Conservation (phyloP, 306 rosid species). For the Rubus parviflorus region DNA sequence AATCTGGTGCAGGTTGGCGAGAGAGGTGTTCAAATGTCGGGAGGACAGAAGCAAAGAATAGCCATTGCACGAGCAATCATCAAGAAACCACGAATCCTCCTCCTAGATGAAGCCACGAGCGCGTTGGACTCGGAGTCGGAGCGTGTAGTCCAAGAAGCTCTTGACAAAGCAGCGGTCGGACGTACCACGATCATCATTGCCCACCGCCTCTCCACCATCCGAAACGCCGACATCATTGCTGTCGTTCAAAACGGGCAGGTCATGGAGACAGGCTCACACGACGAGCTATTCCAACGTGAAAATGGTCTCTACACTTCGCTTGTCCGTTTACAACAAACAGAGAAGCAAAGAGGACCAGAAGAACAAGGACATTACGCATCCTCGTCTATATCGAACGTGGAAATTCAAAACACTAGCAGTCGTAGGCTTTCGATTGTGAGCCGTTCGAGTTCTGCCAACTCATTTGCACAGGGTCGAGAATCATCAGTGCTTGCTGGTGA, state of each 20-base stretch:
- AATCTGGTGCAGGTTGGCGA: slow-evolving; percentile 66
- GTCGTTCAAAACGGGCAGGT: slow-evolving; percentile 66
- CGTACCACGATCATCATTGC: slow-evolving; percentile 88
- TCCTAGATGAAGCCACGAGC: slow-evolving; percentile 89
- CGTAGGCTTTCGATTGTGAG: slow-evolving; percentile 43
- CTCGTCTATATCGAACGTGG: slow-evolving; percentile 38
- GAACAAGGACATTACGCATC: slow-evolving; percentile 17
- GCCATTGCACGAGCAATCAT: slow-evolving; percentile 86
- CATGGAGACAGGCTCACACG: slow-evolving; percentile 69
- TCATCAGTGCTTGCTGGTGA: slow-evolving; percentile 20
- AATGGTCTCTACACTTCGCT: slow-evolving; percentile 60
- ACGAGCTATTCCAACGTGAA: slow-evolving; percentile 44
- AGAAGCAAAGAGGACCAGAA: slow-evolving; percentile 29
- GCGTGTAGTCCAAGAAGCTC: slow-evolving; percentile 80
- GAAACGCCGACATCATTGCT: slow-evolving; percentile 64
- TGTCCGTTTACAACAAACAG: slow-evolving; percentile 62
- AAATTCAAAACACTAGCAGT: slow-evolving; percentile 41
- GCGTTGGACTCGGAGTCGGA: slow-evolving; percentile 87
- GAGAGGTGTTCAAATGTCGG: slow-evolving; percentile 89
- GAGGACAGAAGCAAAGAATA: slow-evolving; percentile 92
- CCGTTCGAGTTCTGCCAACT: slow-evolving; percentile 53
- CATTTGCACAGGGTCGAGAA: slow-evolving; percentile 25
- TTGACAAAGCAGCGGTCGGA: slow-evolving; percentile 69
- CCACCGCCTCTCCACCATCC: slow-evolving; percentile 76
- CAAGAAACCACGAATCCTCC: slow-evolving; percentile 65